These are phyloP conservation scores for Citropsis articulata DNA, from an alignment of 345 rosid genomes.

Conservation along the genomic window DNA sequence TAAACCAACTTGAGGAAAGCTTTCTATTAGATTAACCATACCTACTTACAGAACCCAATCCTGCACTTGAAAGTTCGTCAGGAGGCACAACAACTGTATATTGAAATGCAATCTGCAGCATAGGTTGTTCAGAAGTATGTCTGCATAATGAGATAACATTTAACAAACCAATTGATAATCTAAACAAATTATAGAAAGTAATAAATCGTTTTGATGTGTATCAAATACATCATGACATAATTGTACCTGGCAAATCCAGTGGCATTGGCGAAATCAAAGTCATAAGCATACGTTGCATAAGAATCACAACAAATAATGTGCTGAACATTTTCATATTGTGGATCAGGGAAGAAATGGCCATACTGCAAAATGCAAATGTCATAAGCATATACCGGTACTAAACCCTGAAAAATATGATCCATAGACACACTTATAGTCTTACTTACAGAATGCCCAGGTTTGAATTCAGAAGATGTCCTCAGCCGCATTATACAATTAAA, in stretches of 20 bases:
- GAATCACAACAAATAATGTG: conserved; percentile 98
- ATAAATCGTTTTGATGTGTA: background rate
- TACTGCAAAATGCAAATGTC: conserved; percentile 50
- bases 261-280: conserved; percentile 77
- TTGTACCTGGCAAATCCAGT: conserved; percentile 83
- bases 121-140: conserved; percentile 77
- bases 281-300: conserved; percentile 91
- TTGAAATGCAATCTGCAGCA: conserved; percentile 91
- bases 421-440: background rate
- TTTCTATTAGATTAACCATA: conserved; percentile 31
- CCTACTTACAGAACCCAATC: conserved; percentile 59
- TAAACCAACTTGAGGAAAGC: conserved; percentile 2
- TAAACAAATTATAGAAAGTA: background rate
- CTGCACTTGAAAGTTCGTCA: conserved; percentile 61
- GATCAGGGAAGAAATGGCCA: conserved; percentile 99
- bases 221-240: background rate
- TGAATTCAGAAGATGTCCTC: conserved; percentile 92
- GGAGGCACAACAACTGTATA: conserved; percentile 87
- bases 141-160: conserved; percentile 32
- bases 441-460: conserved; percentile 86
- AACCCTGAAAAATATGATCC: background rate
- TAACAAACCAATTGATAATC: background rate
- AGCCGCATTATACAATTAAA: conserved; percentile 86
- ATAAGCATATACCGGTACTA: conserved; percentile 10
- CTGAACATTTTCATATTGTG: conserved; percentile 95